phyloP scores from a whole-genome alignment of 768 basidiomycete genomes.

The Mycena epipterygia region DNA sequence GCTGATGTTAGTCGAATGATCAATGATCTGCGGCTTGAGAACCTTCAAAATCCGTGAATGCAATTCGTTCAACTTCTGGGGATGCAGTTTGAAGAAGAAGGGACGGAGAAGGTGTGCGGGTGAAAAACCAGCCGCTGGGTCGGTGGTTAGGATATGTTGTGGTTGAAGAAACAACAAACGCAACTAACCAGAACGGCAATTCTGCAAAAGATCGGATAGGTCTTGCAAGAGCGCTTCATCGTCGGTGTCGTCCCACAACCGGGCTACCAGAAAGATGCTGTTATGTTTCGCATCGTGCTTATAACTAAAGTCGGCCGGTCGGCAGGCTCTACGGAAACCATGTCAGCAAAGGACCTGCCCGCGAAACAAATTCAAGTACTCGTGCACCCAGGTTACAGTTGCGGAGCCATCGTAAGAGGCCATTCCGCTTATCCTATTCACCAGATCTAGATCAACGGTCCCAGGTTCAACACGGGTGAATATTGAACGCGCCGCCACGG shows the following conservation, averaged over 20 bases:
- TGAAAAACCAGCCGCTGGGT: constrained; percentile 55
- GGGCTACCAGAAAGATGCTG: constrained; percentile 68
- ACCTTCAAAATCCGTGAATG: constrained; percentile 61
- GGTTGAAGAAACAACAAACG: neutral
- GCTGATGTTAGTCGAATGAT: constrained; percentile 50
- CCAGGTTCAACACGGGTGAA: constrained; percentile 64
- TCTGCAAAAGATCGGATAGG: constrained; percentile 46
- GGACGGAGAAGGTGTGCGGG: constrained; percentile 68
- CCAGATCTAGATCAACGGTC: constrained; percentile 58
- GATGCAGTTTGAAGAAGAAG: constrained; percentile 60
- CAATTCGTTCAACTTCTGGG: constrained; percentile 50
- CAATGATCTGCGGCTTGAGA: constrained; percentile 48
- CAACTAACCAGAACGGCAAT: constrained; percentile 49
- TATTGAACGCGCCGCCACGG: constrained; percentile 61
- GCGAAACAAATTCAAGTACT: constrained; percentile 55
- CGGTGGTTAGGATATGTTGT: neutral
- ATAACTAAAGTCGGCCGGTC: constrained; percentile 84
- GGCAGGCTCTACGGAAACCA: constrained; percentile 58
- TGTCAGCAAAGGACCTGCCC: constrained; percentile 1
- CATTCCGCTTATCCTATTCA: constrained; percentile 73
- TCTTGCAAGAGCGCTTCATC: constrained; percentile 51
- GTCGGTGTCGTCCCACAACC: constrained; percentile 62
- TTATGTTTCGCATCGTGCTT: constrained; percentile 80
- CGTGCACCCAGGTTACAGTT: constrained; percentile 78
- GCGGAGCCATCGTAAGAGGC: constrained; percentile 69